phyloP scores from a whole-genome alignment of 2,329 filamentous ascomycete species.

The Scedosporium dehoogii region DNA sequence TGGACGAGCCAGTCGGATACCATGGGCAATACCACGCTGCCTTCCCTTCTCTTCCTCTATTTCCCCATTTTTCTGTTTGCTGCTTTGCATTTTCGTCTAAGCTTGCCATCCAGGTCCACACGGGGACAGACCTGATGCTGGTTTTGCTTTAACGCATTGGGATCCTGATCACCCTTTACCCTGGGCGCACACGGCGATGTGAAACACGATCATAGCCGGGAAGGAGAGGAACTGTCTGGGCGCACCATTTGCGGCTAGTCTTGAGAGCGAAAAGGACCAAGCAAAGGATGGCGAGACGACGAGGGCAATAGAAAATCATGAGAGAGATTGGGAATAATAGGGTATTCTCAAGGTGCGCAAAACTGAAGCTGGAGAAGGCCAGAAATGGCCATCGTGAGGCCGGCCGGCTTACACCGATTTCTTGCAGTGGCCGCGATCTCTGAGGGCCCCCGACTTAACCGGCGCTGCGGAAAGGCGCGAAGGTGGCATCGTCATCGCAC shows the following conservation, averaged over 20 bases:
- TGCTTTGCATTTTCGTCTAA: neutral
- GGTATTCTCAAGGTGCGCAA: neutral
- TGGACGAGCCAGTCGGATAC: neutral
- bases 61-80: too few species aligned
- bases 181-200: neutral
- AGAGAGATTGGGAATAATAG: neutral
- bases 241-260: neutral
- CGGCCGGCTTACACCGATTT: neutral
- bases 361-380: neutral
- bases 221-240: neutral
- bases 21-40: neutral
- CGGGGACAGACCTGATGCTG: neutral
- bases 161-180: conserved; percentile 4
- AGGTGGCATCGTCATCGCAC: too few species aligned
- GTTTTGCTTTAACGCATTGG: conserved; percentile 1
- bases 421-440: too few species aligned
- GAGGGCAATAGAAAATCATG: neutral
- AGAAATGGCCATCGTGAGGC: neutral
- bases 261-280: neutral
- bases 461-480: neutral
- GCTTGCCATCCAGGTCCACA: neutral
- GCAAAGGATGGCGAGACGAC: neutral
- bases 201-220: conserved; percentile 4
- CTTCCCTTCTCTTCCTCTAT: neutral
- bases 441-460: too few species aligned